Evolutionary conservation across 441 rosid genomes (phyloP).

Genomic region (Rhodomyrtus psidioides): DNA sequence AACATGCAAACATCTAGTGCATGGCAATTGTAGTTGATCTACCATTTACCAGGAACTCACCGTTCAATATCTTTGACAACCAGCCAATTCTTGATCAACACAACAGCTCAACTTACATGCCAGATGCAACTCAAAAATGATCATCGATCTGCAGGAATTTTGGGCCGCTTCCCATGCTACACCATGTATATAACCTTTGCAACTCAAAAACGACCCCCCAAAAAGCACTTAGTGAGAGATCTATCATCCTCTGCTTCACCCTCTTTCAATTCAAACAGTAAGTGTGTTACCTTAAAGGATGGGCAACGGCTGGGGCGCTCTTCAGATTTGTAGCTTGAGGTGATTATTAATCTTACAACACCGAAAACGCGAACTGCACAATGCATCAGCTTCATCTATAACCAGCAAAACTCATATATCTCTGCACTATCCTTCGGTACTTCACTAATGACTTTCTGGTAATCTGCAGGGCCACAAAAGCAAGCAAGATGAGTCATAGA

Average conservation of each 20-base stretch:
- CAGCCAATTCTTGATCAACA: neutral
- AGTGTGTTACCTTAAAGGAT: neutral
- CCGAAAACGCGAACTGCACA: neutral
- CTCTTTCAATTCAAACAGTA: neutral
- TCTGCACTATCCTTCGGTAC: neutral
- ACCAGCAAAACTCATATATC: neutral
- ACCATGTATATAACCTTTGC: neutral
- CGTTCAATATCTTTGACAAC: neutral
- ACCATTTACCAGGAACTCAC: neutral
- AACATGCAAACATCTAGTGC: neutral
- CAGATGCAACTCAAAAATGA: neutral
- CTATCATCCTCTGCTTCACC: neutral
- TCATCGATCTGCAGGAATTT: neutral
- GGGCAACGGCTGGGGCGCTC: neutral
- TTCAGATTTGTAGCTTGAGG: neutral
- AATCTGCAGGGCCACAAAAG: slow-evolving; percentile 44
- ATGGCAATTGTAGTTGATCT: neutral
- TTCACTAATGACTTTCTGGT: slow-evolving; percentile 68
- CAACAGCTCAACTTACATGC: neutral
- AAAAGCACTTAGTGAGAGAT: neutral
- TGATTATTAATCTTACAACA: neutral
- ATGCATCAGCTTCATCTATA: neutral
- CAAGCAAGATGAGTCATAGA: neutral
- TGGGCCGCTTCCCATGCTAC: neutral
- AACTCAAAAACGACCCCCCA: neutral